Evolutionary conservation across 805 yeast genomes (phyloP).

Genomic region (Saccharomycopsis selenospora): DNA sequence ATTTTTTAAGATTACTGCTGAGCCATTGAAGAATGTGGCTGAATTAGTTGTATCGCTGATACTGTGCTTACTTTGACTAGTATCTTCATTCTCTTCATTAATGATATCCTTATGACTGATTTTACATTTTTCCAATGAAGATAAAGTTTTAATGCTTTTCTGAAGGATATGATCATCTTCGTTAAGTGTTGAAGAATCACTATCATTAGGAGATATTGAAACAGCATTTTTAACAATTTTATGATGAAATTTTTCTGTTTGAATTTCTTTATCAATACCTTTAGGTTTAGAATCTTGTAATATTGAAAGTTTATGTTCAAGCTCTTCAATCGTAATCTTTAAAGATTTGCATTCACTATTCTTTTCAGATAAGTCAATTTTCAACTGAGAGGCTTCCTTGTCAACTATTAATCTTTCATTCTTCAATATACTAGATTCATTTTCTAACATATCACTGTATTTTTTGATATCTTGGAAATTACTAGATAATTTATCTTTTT

Average conservation of each 20-base stretch:
- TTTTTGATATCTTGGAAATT: background rate
- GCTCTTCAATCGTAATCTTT: constrained; percentile 22
- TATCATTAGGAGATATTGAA: constrained; percentile 11
- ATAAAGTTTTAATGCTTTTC: background rate
- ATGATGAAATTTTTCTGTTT: constrained; percentile 11
- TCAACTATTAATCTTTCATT: background rate
- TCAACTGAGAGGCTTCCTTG: background rate
- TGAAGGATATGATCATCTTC: constrained; percentile 14
- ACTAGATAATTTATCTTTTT: constrained; percentile 9
- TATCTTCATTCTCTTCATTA: background rate
- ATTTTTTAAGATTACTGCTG: too few relatives aligned
- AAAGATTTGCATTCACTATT: constrained; percentile 24
- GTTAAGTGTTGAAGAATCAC: constrained; percentile 20
- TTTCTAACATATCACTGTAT: background rate
- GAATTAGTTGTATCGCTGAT: too few relatives aligned
- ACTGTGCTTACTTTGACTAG: too few relatives aligned
- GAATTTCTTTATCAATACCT: constrained; percentile 10
- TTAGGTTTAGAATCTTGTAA: background rate
- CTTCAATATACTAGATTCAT: background rate
- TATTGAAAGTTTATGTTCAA: constrained; percentile 6
- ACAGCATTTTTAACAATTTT: background rate
- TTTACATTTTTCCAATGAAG: background rate
- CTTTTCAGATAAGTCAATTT: constrained; percentile 22
- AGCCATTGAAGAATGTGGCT: too few relatives aligned
- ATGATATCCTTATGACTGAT: background rate